Percentiles rank a stretch among this genome's conserved stretches.
phyloP scores from a whole-genome alignment of 805 yeast genomes.

The Pichia scutulata region DNA sequence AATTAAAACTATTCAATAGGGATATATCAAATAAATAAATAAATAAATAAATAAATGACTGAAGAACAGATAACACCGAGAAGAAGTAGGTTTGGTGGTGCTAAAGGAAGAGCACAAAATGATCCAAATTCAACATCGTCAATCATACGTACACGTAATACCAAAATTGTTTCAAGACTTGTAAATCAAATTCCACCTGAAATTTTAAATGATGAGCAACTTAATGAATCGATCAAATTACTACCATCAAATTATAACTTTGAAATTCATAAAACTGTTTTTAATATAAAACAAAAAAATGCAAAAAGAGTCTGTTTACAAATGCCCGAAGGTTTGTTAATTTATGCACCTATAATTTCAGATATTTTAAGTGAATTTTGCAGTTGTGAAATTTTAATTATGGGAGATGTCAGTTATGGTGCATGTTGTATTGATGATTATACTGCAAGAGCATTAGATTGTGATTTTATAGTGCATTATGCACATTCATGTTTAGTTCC shows the following conservation, averaged over 20 bases:
- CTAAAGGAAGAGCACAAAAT: conserved; percentile 6
- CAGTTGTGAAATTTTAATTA: conserved; percentile 75
- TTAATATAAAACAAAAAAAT: conserved; percentile 72
- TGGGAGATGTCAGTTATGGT: conserved; percentile 99
- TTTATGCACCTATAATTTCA: conserved; percentile 81
- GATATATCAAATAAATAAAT: too few relatives aligned
- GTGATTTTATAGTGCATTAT: conserved; percentile 92
- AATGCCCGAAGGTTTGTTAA: conserved; percentile 93
- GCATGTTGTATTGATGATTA: conserved; percentile 98
- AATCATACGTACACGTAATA: conserved; percentile 16
- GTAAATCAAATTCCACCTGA: conserved; percentile 86
- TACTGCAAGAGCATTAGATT: conserved; percentile 86
- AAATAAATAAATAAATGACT: conserved; percentile 4
- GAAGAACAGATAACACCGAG: conserved; percentile 10
- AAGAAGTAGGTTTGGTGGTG: conserved; percentile 25
- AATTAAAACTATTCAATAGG: too few relatives aligned
- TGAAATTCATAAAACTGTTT: conserved; percentile 91
- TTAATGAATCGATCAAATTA: conserved; percentile 75
- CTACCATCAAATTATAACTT: conserved; percentile 91
- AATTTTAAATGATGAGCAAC: conserved; percentile 67
- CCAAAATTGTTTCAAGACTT: conserved; percentile 46
- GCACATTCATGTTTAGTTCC: conserved; percentile 98
- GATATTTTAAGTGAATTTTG: conserved; percentile 93
- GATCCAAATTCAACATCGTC: neutral
- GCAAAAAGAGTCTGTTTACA: conserved; percentile 88